Conservation (phyloP, 768 basidiomycete species). For the Tricholoma sp. region DNA sequence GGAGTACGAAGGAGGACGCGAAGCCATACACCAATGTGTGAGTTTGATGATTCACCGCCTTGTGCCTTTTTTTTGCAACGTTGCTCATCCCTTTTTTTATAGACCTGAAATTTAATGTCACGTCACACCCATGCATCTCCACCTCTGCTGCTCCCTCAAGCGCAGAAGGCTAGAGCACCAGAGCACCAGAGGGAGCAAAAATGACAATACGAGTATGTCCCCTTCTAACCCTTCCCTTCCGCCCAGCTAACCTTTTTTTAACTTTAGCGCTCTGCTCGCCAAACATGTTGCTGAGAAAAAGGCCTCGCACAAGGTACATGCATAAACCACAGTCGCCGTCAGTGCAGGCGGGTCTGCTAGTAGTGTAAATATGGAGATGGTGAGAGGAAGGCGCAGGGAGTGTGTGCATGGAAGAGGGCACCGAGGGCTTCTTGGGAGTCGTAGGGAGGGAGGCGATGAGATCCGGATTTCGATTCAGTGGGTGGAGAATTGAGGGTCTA, state of each 20-base stretch:
- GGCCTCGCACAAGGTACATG: constrained; percentile 66
- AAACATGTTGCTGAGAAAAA: constrained; percentile 95
- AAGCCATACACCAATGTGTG: constrained; percentile 98
- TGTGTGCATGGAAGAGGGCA: too few species aligned
- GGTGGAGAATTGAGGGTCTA: too few species aligned
- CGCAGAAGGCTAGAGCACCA: constrained; percentile 81
- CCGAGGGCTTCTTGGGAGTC: too few species aligned
- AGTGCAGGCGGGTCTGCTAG: too few species aligned
- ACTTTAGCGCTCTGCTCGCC: constrained; percentile 57
- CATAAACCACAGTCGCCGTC: too few species aligned
- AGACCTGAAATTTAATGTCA: constrained; percentile 97
- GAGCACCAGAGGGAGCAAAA: constrained; percentile 97
- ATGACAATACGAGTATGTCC: constrained; percentile 79
- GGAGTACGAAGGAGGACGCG: constrained; percentile 74
- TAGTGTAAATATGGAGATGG: too few species aligned
- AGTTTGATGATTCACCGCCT: constrained; percentile 28
- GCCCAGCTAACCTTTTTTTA: background rate
- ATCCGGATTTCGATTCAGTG: too few species aligned
- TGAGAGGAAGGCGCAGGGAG: too few species aligned
- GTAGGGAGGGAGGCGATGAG: too few species aligned
- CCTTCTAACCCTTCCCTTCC: background rate
- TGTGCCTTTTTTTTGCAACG: background rate
- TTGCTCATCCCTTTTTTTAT: background rate
- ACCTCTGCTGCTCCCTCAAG: constrained; percentile 84
- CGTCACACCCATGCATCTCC: constrained; percentile 91